Conservation (phyloP, 768 basidiomycete genomes). For the Tricholoma hemisulphureum region DNA sequence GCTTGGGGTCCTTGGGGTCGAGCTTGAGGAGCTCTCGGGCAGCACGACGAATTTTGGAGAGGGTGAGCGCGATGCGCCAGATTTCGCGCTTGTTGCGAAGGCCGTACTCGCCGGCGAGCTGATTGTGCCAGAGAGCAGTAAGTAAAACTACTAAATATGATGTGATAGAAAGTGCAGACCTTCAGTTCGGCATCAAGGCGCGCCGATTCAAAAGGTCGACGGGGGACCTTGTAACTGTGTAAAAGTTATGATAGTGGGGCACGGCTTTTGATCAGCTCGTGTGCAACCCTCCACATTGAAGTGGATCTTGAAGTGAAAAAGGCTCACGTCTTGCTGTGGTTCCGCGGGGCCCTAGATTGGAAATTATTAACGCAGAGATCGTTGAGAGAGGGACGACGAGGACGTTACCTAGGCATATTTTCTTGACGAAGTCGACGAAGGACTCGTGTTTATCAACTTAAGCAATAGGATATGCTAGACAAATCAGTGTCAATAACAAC, state of each 20-base stretch:
- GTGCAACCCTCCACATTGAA: conserved; percentile 60
- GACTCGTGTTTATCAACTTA: conserved; percentile 27
- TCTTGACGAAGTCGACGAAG: conserved; percentile 52
- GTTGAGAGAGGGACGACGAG: conserved; percentile 14
- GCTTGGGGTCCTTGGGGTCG: conserved; percentile 99
- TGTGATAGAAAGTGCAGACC: conserved; percentile 43
- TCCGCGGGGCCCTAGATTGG: conserved; percentile 75
- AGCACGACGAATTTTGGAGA: conserved; percentile 99
- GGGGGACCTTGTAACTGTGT: conserved; percentile 95
- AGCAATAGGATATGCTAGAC: conserved; percentile 21
- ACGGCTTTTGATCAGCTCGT: conserved; percentile 63
- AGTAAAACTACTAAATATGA: not conserved
- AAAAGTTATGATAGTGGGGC: conserved; percentile 57
- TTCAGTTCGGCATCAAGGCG: conserved; percentile 99
- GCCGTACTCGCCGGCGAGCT: conserved; percentile 99
- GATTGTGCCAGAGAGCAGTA: conserved; percentile 3
- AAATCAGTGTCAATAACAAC: conserved; percentile 41
- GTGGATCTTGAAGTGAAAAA: conserved; percentile 63
- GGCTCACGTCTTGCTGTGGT: conserved; percentile 93
- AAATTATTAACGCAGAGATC: conserved; percentile 34
- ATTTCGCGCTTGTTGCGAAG: conserved; percentile 99
- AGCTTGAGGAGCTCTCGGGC: conserved; percentile 99
- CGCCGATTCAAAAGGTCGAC: conserved; percentile 93
- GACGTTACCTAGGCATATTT: conserved; percentile 80
- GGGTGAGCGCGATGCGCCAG: conserved; percentile 97